Conservation (phyloP, 805 yeast genomes). For the Wickerhamomyces strasburgensis region DNA sequence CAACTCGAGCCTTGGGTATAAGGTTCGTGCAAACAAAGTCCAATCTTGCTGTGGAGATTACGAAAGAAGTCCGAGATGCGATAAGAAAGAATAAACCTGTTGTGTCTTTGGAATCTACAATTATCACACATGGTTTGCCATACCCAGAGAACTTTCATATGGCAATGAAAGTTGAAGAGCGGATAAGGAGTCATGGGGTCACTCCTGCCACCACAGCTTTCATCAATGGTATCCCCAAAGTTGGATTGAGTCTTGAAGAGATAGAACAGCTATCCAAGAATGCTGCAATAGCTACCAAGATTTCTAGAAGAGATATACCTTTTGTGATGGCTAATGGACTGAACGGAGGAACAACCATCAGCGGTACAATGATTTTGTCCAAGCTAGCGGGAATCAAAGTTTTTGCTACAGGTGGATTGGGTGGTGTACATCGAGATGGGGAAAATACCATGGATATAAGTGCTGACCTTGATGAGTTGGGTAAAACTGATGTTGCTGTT, state of each 20-base stretch:
- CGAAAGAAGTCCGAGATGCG: slow-evolving; percentile 58
- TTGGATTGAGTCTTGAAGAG: slow-evolving; percentile 53
- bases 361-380: slow-evolving; percentile 82
- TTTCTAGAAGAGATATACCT: slow-evolving; percentile 78
- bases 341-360: slow-evolving; percentile 88
- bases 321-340: slow-evolving; percentile 55
- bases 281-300: slow-evolving; percentile 58
- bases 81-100: slow-evolving; percentile 54
- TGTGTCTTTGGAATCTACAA: slow-evolving; percentile 82
- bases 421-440: slow-evolving; percentile 85
- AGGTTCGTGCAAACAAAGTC: no score
- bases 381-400: slow-evolving; percentile 71
- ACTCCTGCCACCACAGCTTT: slow-evolving; percentile 86
- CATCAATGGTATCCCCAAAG: slow-evolving; percentile 62
- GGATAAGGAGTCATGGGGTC: slow-evolving; percentile 58
- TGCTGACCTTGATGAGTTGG: slow-evolving; percentile 83
- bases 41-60: slow-evolving; percentile 23
- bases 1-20: no score
- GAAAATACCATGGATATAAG: slow-evolving; percentile 73
- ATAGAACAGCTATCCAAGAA: slow-evolving; percentile 36
- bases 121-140: slow-evolving; percentile 86
- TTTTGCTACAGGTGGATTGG: slow-evolving; percentile 91
- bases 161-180: slow-evolving; percentile 64
- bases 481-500: slow-evolving; percentile 81
- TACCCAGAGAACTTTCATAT: slow-evolving; percentile 68